Base-by-base conservation (phyloP, 129 eudicot species). In the Oenanthe sinensis region DNA sequence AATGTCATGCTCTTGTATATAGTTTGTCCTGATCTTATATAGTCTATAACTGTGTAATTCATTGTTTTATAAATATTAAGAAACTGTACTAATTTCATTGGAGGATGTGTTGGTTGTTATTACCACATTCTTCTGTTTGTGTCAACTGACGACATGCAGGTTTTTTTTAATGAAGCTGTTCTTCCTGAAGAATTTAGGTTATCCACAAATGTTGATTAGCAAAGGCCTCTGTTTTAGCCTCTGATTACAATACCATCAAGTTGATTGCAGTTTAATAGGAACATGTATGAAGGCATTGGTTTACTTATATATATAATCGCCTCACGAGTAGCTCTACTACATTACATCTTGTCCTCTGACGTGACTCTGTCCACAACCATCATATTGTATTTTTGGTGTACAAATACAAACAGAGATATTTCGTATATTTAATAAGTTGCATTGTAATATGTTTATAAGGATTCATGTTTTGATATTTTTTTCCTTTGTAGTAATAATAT, bases 401-500 rank as follows among this genome's bases (percentile, higher is more conserved):
- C n/a, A 60, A 24, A 9, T n/a, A 6, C 28, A 55, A n/a, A n/a
- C 68, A 60, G 2, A 58, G 15, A 24, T 43, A 33, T 22, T 4
- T 24, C 24, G 30, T 14, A 10, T 5, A 11, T 44, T 74, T 4
- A 14, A 22, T 14, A 12, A 24, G 0, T 26, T 20, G 73, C 72
- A 48, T 22, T 75, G 40, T 63, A 22, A 22, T 70, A 40, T 79
- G 49, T 75, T 71, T 65, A 71, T 78, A 14, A 71, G 67, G 58
- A 62, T 65, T 78, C 49, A 54, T 77, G 60, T 16, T 39, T 65
- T 62, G 14, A n/a, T 67, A 5, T 30, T 4, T 30, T 30, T 3
- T 28, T 40, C 12, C n/a, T 54, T 47, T 75, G 62, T 68, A 86
- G 93, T 68, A 80, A 79, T 79, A 74, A 80, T 49, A 46, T 52